A percentile compares a stretch with the other conserved stretches of the same genome.
Evolutionary conservation across 2,329 filamentous ascomycete genomes (phyloP).

Genomic region (Diaporthe helianthi): DNA sequence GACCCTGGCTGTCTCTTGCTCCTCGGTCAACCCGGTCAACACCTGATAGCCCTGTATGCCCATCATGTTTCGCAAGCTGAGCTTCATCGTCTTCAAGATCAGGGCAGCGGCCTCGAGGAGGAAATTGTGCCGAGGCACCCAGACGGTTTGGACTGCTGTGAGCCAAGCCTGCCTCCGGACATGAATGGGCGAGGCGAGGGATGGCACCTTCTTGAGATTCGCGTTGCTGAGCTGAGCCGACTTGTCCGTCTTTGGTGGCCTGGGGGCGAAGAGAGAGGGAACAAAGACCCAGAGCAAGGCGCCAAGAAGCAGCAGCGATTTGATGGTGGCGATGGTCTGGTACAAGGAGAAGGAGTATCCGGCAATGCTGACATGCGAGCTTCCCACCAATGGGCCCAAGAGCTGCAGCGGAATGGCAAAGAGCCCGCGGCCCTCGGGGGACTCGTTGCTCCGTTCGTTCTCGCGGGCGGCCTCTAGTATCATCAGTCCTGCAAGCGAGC

Average conservation of each 20-base stretch:
- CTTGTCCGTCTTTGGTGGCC: slow-evolving; percentile 58
- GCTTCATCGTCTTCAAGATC: slow-evolving; percentile 79
- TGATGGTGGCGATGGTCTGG: slow-evolving; percentile 58
- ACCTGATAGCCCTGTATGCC: slow-evolving; percentile 79
- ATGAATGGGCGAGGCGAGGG: slow-evolving; percentile 81
- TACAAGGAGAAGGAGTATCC: slow-evolving; percentile 58
- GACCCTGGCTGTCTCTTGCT: slow-evolving; percentile 84
- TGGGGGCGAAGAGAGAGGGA: slow-evolving; percentile 61
- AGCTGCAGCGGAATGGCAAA: slow-evolving; percentile 68
- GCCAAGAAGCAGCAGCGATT: slow-evolving; percentile 59
- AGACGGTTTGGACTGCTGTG: slow-evolving; percentile 89
- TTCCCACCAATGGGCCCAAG: slow-evolving; percentile 55
- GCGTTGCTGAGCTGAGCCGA: slow-evolving; percentile 44
- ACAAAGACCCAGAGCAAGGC: slow-evolving; percentile 62
- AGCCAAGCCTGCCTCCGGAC: slow-evolving; percentile 90
- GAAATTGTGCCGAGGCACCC: slow-evolving; percentile 87
- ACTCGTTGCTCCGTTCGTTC: slow-evolving; percentile 69
- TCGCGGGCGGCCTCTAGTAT: slow-evolving; percentile 80
- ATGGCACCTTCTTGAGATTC: slow-evolving; percentile 65
- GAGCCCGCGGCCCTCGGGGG: slow-evolving; percentile 70
- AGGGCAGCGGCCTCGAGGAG: slow-evolving; percentile 85
- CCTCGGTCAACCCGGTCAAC: slow-evolving; percentile 80
- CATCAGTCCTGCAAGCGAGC: slow-evolving; percentile 91
- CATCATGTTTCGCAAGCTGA: slow-evolving; percentile 78
- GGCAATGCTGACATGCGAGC: slow-evolving; percentile 58